Evolutionary conservation across 169 alveolate species (phyloP), one percentile per base, ranked within the genome.

Genomic region (Eimeria maxima): DNA sequence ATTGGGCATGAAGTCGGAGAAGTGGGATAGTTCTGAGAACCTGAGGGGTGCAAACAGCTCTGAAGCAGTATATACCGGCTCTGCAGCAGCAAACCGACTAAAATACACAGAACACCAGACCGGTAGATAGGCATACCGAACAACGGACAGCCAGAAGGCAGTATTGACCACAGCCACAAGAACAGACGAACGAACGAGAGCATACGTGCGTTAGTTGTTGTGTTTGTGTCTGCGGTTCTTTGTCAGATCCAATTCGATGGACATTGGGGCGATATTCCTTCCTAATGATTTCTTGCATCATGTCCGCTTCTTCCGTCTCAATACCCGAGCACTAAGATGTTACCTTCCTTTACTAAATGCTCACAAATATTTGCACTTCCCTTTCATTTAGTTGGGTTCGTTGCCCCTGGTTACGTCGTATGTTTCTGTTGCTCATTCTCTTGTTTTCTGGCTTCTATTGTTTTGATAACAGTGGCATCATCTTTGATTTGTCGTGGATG

Each of bases 401-500:
- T 60, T 60, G 60, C 16, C 60, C 69, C 0, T 60, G 7, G 7
- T 8, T 16, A 18, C 69, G 0, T 16, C 0, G 18, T 3, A 53
- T 80, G 50, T 63, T 63, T 38, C 55, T 53, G 45, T 53, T 33
- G 38, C 1, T 27, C 50, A 55, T 38, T 33, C 63, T 0, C 38
- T 20, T 57, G 20, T 60, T 14, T 47, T 27, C 14, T 11, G 16
- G 38, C 44, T 78, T 78, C 1, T 20, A 65, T 44, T 44, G 44
- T 78, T 63, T 69, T 2, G 8, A 2, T 50, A 18, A 11, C 95
- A 90, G 95, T 1, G 95, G 95, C 55, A 53, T 90, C 29, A 3
- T 38, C 24, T 90, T 57, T 45, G 95, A 90, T 57, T 20, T 90
- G 65, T 71, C 80, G 53, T 90, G 95, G 95, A 47, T 90, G 81